These are phyloP conservation scores for Penicillium expansum DNA, from an alignment of 2,329 filamentous ascomycete species.

Conservation along the genomic window DNA sequence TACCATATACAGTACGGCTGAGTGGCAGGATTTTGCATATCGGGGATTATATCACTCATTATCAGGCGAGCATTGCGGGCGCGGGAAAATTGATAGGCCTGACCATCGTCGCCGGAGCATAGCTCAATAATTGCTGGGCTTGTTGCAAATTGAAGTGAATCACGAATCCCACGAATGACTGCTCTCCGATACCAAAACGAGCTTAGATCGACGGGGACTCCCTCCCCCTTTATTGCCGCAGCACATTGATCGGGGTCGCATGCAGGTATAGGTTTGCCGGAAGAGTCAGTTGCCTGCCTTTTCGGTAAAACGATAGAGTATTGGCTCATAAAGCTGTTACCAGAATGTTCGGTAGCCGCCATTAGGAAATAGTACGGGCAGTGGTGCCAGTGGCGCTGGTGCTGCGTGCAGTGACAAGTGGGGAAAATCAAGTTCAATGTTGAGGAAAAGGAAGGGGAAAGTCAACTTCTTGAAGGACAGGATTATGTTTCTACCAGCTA, in stretches of 20 bases:
- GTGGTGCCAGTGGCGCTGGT: no score
- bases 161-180: slow-evolving; percentile 11
- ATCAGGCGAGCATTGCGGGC: slow-evolving; percentile 18
- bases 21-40: slow-evolving; percentile 21
- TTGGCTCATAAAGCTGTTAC: no score
- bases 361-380: no score
- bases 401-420: no score
- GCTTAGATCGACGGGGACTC: slow-evolving; percentile 5
- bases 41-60: slow-evolving; percentile 28
- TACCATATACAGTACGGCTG: slow-evolving; percentile 47
- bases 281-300: no score
- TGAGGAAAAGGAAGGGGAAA: no score
- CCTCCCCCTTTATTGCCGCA: slow-evolving; percentile 9
- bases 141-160: slow-evolving; percentile 15
- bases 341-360: no score
- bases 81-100: slow-evolving; percentile 10
- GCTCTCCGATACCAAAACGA: slow-evolving; percentile 10
- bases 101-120: slow-evolving; percentile 10
- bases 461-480: no score
- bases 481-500: no score
- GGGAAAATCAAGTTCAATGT: no score
- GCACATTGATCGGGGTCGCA: slow-evolving; percentile 6
- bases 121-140: slow-evolving; percentile 12
- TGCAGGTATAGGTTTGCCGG: no score
- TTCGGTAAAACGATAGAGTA: no score